A percentile compares a stretch with the other conserved stretches of the same genome.
phyloP scores from a whole-genome alignment of 805 yeast genomes.

The Saccharomycopsis sp. region DNA sequence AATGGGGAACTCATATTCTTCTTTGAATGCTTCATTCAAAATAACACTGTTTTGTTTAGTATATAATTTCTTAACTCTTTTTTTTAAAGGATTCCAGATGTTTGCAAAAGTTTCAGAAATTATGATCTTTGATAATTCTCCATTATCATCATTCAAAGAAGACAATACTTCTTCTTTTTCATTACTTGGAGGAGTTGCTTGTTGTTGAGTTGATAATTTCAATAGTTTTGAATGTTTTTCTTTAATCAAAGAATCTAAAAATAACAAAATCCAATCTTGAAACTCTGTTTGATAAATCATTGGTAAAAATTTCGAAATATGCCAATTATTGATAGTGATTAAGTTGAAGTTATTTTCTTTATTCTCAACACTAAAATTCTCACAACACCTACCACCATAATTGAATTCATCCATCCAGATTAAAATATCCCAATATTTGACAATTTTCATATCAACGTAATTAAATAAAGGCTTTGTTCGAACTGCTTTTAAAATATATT shows the following conservation, averaged over 20 bases:
- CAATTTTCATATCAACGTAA: slow-evolving; percentile 64
- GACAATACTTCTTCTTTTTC: slow-evolving; percentile 25
- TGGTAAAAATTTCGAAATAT: slow-evolving; percentile 65
- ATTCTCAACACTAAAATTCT: slow-evolving; percentile 29
- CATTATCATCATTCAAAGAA: slow-evolving; percentile 17
- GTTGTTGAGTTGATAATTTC: slow-evolving; percentile 30
- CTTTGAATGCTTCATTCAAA: slow-evolving; percentile 49
- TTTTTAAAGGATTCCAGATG: slow-evolving; percentile 47
- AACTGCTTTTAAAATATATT: slow-evolving; percentile 66
- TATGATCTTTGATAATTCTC: slow-evolving; percentile 16
- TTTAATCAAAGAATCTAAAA: slow-evolving; percentile 58
- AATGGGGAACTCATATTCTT: slow-evolving; percentile 62
- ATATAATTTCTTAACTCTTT: slow-evolving; percentile 54
- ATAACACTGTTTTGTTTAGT: slow-evolving; percentile 66
- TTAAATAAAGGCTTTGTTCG: slow-evolving; percentile 75
- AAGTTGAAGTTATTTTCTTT: slow-evolving; percentile 27
- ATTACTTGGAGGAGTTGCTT: slow-evolving; percentile 23
- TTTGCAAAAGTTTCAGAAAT: slow-evolving; percentile 40
- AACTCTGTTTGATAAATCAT: slow-evolving; percentile 68
- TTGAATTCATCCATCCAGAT: slow-evolving; percentile 93
- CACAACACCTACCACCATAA: slow-evolving; percentile 60
- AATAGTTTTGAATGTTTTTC: slow-evolving; percentile 34
- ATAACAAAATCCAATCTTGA: slow-evolving; percentile 74
- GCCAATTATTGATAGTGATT: slow-evolving; percentile 45
- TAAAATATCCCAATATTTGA: slow-evolving; percentile 83